These are phyloP conservation scores for Erythrophleum ivorense DNA, from an alignment of 331 rosid species.

Conservation along the genomic window DNA sequence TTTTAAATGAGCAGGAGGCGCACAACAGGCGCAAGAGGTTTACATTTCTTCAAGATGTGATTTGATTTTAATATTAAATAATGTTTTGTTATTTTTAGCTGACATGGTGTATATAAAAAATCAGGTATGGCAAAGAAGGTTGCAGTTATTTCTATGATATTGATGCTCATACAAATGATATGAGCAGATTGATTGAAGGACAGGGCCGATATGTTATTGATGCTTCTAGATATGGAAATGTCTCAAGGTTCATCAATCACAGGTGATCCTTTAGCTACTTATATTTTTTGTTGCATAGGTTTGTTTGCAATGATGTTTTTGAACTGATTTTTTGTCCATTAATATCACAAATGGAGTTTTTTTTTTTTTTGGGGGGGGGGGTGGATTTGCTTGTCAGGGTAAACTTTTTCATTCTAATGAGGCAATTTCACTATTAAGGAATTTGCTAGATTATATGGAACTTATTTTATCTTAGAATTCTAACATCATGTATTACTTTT, in stretches of 20 bases:
- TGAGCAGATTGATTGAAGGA: slow-evolving; percentile 86
- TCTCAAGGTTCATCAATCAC: slow-evolving; percentile 95
- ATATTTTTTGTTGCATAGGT: background rate
- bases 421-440: background rate
- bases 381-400: background rate
- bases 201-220: slow-evolving; percentile 68
- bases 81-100: slow-evolving; percentile 5
- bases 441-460: slow-evolving; percentile 1
- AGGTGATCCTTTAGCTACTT: slow-evolving; percentile 56
- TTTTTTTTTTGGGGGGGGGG: too few species aligned
- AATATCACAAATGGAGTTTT: background rate
- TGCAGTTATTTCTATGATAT: slow-evolving; percentile 67
- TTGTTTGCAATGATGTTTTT: slow-evolving; percentile 3
- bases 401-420: background rate
- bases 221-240: slow-evolving; percentile 81
- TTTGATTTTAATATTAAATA: slow-evolving; percentile 21
- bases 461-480: slow-evolving; percentile 1
- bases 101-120: slow-evolving; percentile 41
- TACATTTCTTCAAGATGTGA: slow-evolving; percentile 31
- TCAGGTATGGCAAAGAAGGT: slow-evolving; percentile 65
- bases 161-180: slow-evolving; percentile 78
- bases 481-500: slow-evolving; percentile 8
- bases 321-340: background rate
- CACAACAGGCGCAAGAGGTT: slow-evolving; percentile 72
- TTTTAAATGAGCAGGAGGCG: slow-evolving; percentile 78